A percentile compares a stretch with the other conserved stretches of the same genome.
phyloP scores from a whole-genome alignment of 1,139 yeast genomes.

The Kurtzmaniella quercitrusa region DNA sequence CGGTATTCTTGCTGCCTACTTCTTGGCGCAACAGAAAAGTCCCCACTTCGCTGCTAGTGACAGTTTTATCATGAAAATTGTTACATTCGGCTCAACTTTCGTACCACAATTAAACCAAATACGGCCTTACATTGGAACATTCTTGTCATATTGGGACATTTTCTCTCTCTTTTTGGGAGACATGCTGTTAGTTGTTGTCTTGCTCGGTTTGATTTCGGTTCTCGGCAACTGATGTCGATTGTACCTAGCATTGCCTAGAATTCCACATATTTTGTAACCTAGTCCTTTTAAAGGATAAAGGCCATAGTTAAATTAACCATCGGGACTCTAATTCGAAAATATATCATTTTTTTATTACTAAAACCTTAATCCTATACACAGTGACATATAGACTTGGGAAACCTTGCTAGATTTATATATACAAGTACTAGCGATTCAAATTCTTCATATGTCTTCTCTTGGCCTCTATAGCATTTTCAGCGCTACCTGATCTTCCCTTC shows the following conservation, averaged over 20 bases:
- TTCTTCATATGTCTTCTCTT: slow-evolving; percentile 37
- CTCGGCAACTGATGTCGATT: slow-evolving; percentile 2
- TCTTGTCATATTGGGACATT: slow-evolving; percentile 37
- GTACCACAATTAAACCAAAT: slow-evolving; percentile 31
- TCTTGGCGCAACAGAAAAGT: slow-evolving; percentile 23
- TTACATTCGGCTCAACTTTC: slow-evolving; percentile 33
- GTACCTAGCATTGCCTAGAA: no score
- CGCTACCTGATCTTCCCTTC: slow-evolving; percentile 31
- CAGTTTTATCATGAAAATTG: slow-evolving; percentile 25
- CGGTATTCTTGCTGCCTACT: slow-evolving; percentile 32
- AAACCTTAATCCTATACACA: no score
- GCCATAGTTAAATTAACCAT: no score
- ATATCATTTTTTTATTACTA: no score
- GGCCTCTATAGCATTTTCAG: slow-evolving; percentile 40
- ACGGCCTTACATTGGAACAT: slow-evolving; percentile 25
- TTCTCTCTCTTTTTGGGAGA: slow-evolving; percentile 37
- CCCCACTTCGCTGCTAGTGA: slow-evolving; percentile 23
- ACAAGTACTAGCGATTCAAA: slow-evolving; percentile 10
- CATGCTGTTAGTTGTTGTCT: slow-evolving; percentile 33
- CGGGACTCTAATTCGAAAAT: no score
- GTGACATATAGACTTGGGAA: no score
- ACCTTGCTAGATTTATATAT: not conserved
- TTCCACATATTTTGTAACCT: no score
- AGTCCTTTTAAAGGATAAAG: no score
- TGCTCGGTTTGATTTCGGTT: slow-evolving; percentile 37